These are phyloP conservation scores for Blastocrithidia nonstop DNA, from an alignment of 208 protist genomes.

Conservation along the genomic window DNA sequence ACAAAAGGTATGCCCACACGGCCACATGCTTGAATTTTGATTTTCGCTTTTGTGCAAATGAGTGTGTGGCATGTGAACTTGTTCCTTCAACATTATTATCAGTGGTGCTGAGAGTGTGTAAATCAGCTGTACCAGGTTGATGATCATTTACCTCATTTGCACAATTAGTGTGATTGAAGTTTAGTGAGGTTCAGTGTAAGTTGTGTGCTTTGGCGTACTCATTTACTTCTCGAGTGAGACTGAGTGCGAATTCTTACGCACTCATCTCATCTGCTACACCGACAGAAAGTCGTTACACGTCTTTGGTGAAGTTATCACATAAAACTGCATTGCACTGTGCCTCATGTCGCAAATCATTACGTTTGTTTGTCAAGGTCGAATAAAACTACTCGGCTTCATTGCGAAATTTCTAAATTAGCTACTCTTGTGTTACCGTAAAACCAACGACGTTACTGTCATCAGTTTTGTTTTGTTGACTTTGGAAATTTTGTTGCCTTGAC, in stretches of 20 bases:
- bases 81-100: slow-evolving; percentile 43
- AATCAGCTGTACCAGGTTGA: slow-evolving; percentile 24
- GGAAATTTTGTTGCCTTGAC: too few relatives aligned
- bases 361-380: slow-evolving; percentile 23
- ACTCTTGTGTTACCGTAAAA: slow-evolving; percentile 21
- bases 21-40: slow-evolving; percentile 77
- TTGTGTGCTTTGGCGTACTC: slow-evolving; percentile 31
- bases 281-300: slow-evolving; percentile 38
- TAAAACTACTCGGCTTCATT: slow-evolving; percentile 41
- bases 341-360: slow-evolving; percentile 23
- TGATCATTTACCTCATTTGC: slow-evolving; percentile 5
- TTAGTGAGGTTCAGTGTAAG: slow-evolving; percentile 5
- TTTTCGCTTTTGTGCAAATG: slow-evolving; percentile 56
- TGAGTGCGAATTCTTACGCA: slow-evolving; percentile 45
- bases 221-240: slow-evolving; percentile 56
- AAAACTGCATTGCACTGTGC: slow-evolving; percentile 20
- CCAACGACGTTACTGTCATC: slow-evolving; percentile 11
- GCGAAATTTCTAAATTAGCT: slow-evolving; percentile 28
- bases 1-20: slow-evolving; percentile 83
- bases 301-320: slow-evolving; percentile 20
- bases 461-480: neutral
- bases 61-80: slow-evolving; percentile 38
- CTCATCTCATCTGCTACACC: slow-evolving; percentile 12
- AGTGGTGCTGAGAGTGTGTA: slow-evolving; percentile 55
- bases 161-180: neutral